Evolutionary conservation across 192 early-diverging fungal species (phyloP).

Genomic region (Umbelopsis isabellina): DNA sequence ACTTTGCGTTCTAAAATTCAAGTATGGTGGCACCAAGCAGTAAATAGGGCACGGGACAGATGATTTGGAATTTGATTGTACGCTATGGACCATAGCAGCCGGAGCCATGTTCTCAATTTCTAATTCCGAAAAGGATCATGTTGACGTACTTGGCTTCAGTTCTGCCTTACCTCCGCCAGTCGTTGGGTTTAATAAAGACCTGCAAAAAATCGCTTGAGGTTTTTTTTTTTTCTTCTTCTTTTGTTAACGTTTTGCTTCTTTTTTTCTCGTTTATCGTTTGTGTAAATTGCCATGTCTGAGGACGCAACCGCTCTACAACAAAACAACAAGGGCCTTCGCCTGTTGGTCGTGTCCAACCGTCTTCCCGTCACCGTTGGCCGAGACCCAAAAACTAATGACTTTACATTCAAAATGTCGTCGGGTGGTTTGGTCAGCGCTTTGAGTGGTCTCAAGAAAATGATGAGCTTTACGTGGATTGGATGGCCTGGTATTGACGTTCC

Average conservation of each 20-base stretch:
- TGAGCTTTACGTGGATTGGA: constrained; percentile 98
- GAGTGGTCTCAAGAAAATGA: constrained; percentile 91
- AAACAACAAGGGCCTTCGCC: constrained; percentile 50
- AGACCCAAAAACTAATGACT: constrained; percentile 47
- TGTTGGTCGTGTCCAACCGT: constrained; percentile 95
- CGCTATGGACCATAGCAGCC: neutral
- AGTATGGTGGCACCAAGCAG: no score
- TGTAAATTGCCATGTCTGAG: neutral
- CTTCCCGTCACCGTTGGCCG: constrained; percentile 91
- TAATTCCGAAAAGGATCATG: constrained; percentile 14
- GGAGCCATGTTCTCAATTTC: neutral
- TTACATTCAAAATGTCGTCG: constrained; percentile 81
- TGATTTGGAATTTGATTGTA: neutral
- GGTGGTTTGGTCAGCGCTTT: constrained; percentile 97
- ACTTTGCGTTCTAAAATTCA: neutral
- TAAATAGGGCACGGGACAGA: neutral
- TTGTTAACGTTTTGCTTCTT: constrained; percentile 8
- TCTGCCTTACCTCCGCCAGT: neutral
- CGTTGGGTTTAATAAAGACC: neutral
- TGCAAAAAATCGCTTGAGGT: neutral
- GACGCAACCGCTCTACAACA: neutral
- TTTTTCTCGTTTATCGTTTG: neutral
- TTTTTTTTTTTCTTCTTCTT: neutral
- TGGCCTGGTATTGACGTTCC: constrained; percentile 96
- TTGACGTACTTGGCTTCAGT: constrained; percentile 15